Conservation (phyloP, 2,329 filamentous ascomycete genomes). For the Penicillium sclerotigenum region DNA sequence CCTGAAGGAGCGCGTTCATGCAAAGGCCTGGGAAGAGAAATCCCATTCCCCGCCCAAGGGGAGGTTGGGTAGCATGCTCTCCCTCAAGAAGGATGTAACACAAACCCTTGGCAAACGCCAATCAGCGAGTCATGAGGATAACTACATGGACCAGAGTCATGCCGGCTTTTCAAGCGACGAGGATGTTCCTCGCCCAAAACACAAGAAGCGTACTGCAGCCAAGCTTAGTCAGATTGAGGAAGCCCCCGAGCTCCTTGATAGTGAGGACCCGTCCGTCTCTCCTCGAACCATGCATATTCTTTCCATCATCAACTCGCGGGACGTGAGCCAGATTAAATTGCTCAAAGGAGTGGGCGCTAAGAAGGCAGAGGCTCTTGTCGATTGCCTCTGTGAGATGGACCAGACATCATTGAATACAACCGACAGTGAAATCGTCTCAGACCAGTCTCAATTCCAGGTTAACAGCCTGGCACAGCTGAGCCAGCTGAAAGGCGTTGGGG, state of each 20-base stretch:
- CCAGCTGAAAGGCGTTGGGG: slow-evolving; percentile 44
- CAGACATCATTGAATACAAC: slow-evolving; percentile 21
- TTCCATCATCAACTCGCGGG: slow-evolving; percentile 46
- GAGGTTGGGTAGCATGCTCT: slow-evolving; percentile 34
- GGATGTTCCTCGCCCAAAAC: slow-evolving; percentile 22
- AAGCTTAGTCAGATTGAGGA: slow-evolving; percentile 18
- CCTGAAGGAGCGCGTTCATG: slow-evolving; percentile 51
- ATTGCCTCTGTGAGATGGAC: slow-evolving; percentile 46
- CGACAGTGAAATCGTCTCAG: slow-evolving; percentile 10
- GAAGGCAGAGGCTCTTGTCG: slow-evolving; percentile 49
- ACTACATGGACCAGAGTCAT: slow-evolving; percentile 27
- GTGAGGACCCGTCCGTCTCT: slow-evolving; percentile 28
- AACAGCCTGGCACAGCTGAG: slow-evolving; percentile 41
- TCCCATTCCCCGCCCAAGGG: slow-evolving; percentile 22
- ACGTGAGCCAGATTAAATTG: slow-evolving; percentile 46
- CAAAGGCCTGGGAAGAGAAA: slow-evolving; percentile 20
- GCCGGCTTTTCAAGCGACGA: slow-evolving; percentile 34
- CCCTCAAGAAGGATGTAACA: slow-evolving; percentile 29
- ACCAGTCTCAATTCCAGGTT: slow-evolving; percentile 33
- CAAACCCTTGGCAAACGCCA: slow-evolving; percentile 28
- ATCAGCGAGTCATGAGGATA: slow-evolving; percentile 32
- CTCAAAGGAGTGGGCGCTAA: slow-evolving; percentile 48
- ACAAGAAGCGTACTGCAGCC: slow-evolving; percentile 31
- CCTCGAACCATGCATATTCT: slow-evolving; percentile 46
- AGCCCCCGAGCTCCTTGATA: slow-evolving; percentile 18